Base-by-base conservation (phyloP, 305 asterid genomes). In the Fraxinus baroniana region DNA sequence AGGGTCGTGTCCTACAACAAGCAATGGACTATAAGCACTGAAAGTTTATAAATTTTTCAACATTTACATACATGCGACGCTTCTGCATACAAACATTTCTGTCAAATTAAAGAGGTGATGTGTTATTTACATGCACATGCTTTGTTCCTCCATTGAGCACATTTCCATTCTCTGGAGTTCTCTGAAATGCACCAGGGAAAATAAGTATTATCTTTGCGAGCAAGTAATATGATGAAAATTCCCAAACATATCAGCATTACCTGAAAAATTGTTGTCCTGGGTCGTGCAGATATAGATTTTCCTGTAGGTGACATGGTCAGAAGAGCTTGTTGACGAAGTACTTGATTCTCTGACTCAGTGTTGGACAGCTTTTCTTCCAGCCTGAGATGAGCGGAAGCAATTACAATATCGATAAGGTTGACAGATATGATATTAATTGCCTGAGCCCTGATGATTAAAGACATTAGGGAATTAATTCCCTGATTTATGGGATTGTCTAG, bases 271-370 rank as follows among this genome's bases (percentile, higher is more conserved):
- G 86, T 85, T 18, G 77, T 89, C 72, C 77, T 89, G 20, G 87
- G 89, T 77, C 92, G 86, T 78, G 92, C 84, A 83, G 92, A 81
- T 57, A 86, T 22, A 71, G 90, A 68, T 87, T 84, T 89, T 79
- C 91, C 91, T 73, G 90, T 89, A 32, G 92, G 91, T 72, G 92
- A 89, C 91, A 89, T 89, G 79, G 90, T 82, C 74, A 89, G 80
- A 76, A 89, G 80, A 76, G 92, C 90, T 85, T 86, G 92, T 74
- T 89, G 92, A 81, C 92, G 92, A 80, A 89, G 89, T 57, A 89
- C 90, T 89, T 89, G 92, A 79, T 89, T 89, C 84, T 89, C 92
- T 20, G 92, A 89, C 80, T 89, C 92, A 22, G 68, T 80, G 66
- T 89, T 89, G 70, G 92, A 85, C 37, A 89, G 90, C 83, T 89